Evolutionary conservation across 129 eudicot species (phyloP).

Genomic region (Lactuca sativa): DNA sequence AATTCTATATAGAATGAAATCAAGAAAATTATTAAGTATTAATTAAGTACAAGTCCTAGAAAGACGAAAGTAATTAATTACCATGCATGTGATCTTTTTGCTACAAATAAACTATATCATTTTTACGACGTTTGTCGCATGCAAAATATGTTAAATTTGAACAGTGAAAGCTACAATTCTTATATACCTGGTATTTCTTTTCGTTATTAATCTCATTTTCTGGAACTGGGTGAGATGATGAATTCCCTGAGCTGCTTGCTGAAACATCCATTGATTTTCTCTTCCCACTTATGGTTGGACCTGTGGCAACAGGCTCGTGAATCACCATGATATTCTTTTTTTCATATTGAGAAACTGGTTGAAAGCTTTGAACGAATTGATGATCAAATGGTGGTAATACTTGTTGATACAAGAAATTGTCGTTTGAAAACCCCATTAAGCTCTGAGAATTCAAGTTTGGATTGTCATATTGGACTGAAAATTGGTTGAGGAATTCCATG

Average conservation of each 20-base stretch:
- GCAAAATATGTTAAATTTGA: constrained; percentile 1
- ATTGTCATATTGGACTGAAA: constrained; percentile 36
- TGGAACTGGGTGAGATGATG: constrained; percentile 43
- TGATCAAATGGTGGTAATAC: constrained; percentile 27
- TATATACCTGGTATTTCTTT: constrained; percentile 39
- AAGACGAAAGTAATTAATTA: neutral
- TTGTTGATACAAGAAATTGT: constrained; percentile 38
- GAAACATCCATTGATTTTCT: constrained; percentile 53
- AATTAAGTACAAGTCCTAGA: constrained; percentile 3
- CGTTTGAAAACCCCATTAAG: constrained; percentile 48
- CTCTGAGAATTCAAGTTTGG: constrained; percentile 34
- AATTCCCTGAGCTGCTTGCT: constrained; percentile 49
- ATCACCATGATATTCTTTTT: constrained; percentile 23
- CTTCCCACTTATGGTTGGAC: constrained; percentile 40
- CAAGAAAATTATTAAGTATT: neutral
- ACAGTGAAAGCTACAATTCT: neutral
- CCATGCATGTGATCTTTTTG: neutral
- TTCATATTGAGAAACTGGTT: constrained; percentile 35
- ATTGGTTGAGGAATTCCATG: constrained; percentile 51
- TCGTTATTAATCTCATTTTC: constrained; percentile 40
- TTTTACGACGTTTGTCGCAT: neutral
- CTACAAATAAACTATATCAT: neutral
- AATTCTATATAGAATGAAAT: constrained; percentile 32
- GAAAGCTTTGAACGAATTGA: constrained; percentile 31
- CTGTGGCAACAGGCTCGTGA: constrained; percentile 16